phyloP scores from a whole-genome alignment of 2,329 filamentous ascomycete species.

The Colletotrichum melonis region DNA sequence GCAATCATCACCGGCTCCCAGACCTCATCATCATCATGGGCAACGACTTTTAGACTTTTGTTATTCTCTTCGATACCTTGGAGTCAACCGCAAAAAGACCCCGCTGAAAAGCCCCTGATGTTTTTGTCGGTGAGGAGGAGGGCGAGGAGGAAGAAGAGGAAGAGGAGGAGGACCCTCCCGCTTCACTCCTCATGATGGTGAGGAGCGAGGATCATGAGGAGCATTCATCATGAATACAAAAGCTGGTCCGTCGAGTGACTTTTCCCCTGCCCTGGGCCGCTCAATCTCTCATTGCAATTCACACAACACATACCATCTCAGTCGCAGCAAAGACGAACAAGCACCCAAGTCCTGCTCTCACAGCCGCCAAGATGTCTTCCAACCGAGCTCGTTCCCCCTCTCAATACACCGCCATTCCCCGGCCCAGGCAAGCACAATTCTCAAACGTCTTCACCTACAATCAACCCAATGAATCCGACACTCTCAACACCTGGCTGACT shows the following conservation, averaged over 20 bases:
- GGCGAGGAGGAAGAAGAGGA: constrained; percentile 1
- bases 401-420: constrained; percentile 1
- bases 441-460: neutral
- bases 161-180: neutral
- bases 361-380: constrained; percentile 8
- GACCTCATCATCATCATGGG: neutral
- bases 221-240: neutral
- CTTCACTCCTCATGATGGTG: neutral
- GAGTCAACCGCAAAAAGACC: neutral
- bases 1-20: neutral
- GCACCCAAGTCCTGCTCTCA: too few species aligned
- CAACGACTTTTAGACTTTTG: neutral
- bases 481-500: constrained; percentile 23
- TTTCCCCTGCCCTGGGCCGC: neutral
- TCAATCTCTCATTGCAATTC: neutral
- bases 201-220: neutral
- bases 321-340: neutral
- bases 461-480: neutral
- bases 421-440: neutral
- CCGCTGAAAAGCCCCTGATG: neutral
- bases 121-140: neutral
- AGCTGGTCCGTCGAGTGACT: neutral
- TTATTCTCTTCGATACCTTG: neutral
- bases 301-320: neutral
- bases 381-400: neutral